phyloP scores from a whole-genome alignment of 2,329 filamentous ascomycete species.

The Colletotrichum sp. region DNA sequence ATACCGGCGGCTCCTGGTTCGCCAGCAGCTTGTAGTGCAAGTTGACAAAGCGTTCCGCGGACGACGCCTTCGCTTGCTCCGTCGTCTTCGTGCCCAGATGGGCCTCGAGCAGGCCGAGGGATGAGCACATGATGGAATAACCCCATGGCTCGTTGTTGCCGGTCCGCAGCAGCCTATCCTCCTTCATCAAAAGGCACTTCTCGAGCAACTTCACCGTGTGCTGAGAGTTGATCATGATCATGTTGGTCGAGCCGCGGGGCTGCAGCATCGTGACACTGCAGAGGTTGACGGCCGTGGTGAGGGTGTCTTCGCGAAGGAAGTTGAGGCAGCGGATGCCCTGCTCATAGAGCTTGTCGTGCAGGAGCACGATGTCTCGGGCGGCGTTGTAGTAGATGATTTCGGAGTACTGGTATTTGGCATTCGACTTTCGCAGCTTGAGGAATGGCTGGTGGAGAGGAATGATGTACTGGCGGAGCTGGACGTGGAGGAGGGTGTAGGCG shows the following conservation, averaged over 20 bases:
- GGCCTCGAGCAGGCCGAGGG: conserved; percentile 62
- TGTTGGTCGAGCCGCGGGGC: conserved; percentile 61
- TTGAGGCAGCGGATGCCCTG: conserved; percentile 64
- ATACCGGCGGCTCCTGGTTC: conserved; percentile 53
- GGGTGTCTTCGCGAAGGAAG: conserved; percentile 64
- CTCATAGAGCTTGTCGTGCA: conserved; percentile 65
- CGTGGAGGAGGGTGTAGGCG: conserved; percentile 64
- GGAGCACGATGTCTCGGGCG: conserved; percentile 64
- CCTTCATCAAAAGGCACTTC: conserved; percentile 65
- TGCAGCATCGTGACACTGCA: conserved; percentile 67
- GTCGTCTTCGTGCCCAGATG: conserved; percentile 63
- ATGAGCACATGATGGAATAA: conserved; percentile 68
- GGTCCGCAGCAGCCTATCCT: conserved; percentile 64
- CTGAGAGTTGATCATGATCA: conserved; percentile 67
- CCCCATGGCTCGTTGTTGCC: conserved; percentile 70
- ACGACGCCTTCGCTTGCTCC: conserved; percentile 62
- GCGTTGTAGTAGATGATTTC: conserved; percentile 69
- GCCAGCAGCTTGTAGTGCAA: conserved; percentile 63
- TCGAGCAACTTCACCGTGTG: conserved; percentile 67
- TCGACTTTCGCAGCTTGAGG: conserved; percentile 62
- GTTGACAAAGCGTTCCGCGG: conserved; percentile 64
- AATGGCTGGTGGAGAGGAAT: conserved; percentile 67
- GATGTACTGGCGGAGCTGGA: conserved; percentile 67
- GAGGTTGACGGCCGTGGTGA: conserved; percentile 65
- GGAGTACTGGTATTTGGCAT: conserved; percentile 67